These are phyloP conservation scores for Paraleonurus japonicus DNA, from an alignment of 257 asterid genomes.

Conservation along the genomic window DNA sequence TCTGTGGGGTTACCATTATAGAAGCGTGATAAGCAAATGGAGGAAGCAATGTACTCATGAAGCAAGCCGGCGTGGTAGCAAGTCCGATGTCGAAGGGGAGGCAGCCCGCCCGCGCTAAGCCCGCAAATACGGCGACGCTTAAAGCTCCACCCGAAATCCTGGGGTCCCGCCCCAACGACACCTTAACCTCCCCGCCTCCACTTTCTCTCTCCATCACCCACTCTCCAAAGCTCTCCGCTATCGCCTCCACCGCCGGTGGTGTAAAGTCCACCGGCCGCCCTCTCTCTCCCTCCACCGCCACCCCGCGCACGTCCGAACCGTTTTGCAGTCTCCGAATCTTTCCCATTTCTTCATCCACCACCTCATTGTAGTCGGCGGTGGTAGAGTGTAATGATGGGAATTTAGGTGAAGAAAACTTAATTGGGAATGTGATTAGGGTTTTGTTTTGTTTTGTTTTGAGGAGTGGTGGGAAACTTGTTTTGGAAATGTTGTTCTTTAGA, in stretches of 20 bases:
- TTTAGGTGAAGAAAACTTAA: constrained; percentile 21
- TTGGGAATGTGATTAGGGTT: constrained; percentile 30
- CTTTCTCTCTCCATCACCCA: constrained; percentile 54
- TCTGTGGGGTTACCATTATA: constrained; percentile 81
- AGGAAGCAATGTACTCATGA: constrained; percentile 86
- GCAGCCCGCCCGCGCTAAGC: constrained; percentile 77
- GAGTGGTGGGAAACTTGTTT: constrained; percentile 30
- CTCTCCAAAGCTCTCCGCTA: constrained; percentile 91
- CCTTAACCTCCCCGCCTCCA: constrained; percentile 39
- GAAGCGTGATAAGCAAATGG: constrained; percentile 76
- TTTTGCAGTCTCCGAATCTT: constrained; percentile 75
- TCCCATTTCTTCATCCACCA: constrained; percentile 74
- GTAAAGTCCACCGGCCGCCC: constrained; percentile 70
- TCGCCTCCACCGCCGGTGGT: constrained; percentile 87
- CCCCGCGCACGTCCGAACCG: constrained; percentile 94
- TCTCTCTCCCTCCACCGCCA: constrained; percentile 79
- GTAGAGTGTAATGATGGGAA: constrained; percentile 31
- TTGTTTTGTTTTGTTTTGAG: constrained; percentile 30
- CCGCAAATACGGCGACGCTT: constrained; percentile 69
- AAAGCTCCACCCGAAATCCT: constrained; percentile 65
- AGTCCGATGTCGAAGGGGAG: constrained; percentile 80
- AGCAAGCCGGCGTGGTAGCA: constrained; percentile 95
- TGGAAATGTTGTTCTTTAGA: constrained; percentile 30
- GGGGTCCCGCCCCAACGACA: constrained; percentile 85
- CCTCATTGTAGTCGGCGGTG: constrained; percentile 43